Conservation (phyloP, 2,329 filamentous ascomycete genomes). For the Pseudogymnoascus sp. region DNA sequence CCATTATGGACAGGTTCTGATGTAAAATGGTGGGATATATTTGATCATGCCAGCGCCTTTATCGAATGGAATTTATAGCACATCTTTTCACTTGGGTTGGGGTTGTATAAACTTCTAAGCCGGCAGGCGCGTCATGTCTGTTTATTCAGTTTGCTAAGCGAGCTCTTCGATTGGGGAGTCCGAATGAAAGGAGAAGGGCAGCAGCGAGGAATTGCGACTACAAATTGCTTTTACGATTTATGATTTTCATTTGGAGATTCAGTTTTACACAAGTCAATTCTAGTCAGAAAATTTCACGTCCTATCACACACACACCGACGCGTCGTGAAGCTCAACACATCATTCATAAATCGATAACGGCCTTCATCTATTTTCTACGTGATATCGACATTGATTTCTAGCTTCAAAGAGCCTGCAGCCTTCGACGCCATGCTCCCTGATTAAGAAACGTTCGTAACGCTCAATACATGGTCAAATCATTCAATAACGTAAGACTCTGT, state of each 20-base stretch:
- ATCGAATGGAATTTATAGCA: neutral
- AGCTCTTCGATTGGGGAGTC: neutral
- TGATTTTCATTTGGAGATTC: neutral
- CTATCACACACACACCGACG: neutral
- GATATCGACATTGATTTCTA: conserved; percentile 10
- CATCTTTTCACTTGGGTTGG: neutral
- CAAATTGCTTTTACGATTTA: neutral
- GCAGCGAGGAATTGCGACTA: neutral
- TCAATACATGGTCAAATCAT: conserved; percentile 35
- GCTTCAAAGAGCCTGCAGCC: conserved; percentile 9
- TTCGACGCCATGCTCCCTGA: conserved; percentile 10
- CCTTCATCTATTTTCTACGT: conserved; percentile 7
- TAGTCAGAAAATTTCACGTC: neutral
- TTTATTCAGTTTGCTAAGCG: conserved; percentile 9
- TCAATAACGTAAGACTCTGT: conserved; percentile 72
- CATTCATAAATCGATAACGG: conserved; percentile 8
- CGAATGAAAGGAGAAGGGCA: neutral
- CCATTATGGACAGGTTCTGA: conserved; percentile 1
- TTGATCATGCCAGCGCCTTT: neutral
- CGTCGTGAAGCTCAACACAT: neutral
- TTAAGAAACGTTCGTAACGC: conserved; percentile 4
- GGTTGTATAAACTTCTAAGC: neutral
- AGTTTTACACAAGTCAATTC: neutral
- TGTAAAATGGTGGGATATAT: too few relatives aligned
- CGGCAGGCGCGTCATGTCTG: conserved; percentile 4